These are phyloP conservation scores for Xylaria multiplex DNA, from an alignment of 2,329 filamentous ascomycete genomes.

Conservation along the genomic window DNA sequence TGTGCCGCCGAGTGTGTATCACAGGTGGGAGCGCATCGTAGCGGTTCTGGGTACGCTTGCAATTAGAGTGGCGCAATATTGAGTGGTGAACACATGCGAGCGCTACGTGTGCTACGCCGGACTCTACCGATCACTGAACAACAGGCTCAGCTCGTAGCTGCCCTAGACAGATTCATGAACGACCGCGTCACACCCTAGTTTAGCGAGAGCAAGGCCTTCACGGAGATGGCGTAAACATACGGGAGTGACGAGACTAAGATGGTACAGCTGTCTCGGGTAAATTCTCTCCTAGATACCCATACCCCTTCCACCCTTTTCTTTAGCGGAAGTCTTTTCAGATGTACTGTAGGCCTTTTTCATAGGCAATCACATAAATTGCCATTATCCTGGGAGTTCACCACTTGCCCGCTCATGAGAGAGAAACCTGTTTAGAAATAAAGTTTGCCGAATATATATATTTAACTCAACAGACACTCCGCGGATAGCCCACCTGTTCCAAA, in stretches of 20 bases:
- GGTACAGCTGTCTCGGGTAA: too few species aligned
- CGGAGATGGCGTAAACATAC: too few species aligned
- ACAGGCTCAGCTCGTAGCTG: too few species aligned
- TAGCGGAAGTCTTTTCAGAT: too few species aligned
- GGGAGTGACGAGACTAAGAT: not conserved
- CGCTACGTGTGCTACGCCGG: conserved; percentile 15
- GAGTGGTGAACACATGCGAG: conserved; percentile 28
- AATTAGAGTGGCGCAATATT: conserved; percentile 39
- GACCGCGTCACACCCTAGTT: too few species aligned
- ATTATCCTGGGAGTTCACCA: not conserved
- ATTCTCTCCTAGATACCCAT: too few species aligned
- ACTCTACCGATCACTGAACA: too few species aligned
- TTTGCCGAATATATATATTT: not conserved
- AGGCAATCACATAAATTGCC: not conserved
- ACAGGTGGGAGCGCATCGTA: conserved; percentile 22
- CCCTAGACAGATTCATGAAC: too few species aligned
- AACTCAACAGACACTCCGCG: conserved; percentile 35
- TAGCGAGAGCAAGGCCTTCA: too few species aligned
- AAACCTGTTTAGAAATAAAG: not conserved
- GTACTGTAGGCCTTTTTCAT: too few species aligned
- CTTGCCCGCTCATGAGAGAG: not conserved
- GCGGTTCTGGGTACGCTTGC: conserved; percentile 25
- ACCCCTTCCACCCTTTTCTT: too few species aligned
- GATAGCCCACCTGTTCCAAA: conserved; percentile 36
- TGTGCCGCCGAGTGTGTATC: conserved; percentile 23